Evolutionary conservation across 1,139 yeast species (phyloP), one percentile per base, ranked within the genome.

Genomic region (Diutina rugosa): DNA sequence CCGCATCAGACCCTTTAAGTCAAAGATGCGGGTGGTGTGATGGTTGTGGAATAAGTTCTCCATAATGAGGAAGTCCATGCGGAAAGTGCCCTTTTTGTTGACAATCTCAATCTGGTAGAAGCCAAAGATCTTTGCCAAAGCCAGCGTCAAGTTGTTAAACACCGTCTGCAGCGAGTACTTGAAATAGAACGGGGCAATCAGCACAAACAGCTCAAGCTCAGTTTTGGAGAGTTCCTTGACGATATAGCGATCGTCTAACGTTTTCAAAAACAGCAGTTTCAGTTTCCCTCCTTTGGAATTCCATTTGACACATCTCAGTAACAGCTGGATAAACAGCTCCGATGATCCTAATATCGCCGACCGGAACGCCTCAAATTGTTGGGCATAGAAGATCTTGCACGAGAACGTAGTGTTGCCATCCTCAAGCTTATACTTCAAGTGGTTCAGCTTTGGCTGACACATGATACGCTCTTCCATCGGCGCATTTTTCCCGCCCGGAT

Each of bases 1-100:
- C 60, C 99, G 76, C 99, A 95, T 93, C 0, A 98, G 90, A 0
- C 99, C 99, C 69, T 95, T 95, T 67, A 95, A 78, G 69, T 95
- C 99, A 70, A 93, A 95, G 53, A 93, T 90, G 62, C 98, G 74
- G 18, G 90, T 79, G 58, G 95, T 87, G 62, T 87, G 87, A 57
- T 85, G 80, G 64, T 88, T 87, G 68, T 91, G 93, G 64, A 93
- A 93, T 58, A 95, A 72, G 65, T 95, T 93, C 71, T 95, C 99
- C 97, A 91, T 93, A 56, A 95, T 93, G 59, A 95, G 78, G 49
- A 93, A 87, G 69, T 93, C 97, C 87, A 91, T 86, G 61, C 87
- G 85, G 65, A 88, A 82, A 44, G 84, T 80, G 2, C 91, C 91
- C 1, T 88, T 84, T 2, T 88, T 81, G 64, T 87, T 90, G 62